phyloP scores from a whole-genome alignment of 768 basidiomycete genomes.

The Hygrophorus russula region DNA sequence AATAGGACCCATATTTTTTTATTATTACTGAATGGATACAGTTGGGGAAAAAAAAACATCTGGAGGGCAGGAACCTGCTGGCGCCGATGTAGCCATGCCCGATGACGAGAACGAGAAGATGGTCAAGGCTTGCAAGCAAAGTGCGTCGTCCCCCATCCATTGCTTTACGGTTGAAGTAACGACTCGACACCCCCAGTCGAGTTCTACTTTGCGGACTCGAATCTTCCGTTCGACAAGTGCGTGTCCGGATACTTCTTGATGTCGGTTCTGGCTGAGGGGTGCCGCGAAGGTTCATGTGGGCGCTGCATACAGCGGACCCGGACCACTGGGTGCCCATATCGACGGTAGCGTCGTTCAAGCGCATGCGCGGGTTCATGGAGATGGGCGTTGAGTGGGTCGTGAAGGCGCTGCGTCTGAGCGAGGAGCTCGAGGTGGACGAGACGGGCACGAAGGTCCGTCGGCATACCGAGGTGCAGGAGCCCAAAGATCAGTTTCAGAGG shows the following conservation, averaged over 20 bases:
- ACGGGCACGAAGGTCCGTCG: constrained; percentile 65
- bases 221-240: constrained; percentile 84
- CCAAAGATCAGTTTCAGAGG: constrained; percentile 69
- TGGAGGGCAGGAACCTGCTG: constrained; percentile 5
- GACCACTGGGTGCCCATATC: constrained; percentile 88
- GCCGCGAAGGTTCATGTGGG: constrained; percentile 84
- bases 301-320: constrained; percentile 64
- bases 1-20: no score
- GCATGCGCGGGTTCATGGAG: constrained; percentile 67
- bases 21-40: no score
- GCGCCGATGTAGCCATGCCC: constrained; percentile 12
- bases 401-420: constrained; percentile 44
- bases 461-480: constrained; percentile 62
- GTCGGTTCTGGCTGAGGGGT: background rate
- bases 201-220: constrained; percentile 96
- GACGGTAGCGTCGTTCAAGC: constrained; percentile 87
- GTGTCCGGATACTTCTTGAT: constrained; percentile 9
- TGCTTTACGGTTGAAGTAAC: background rate
- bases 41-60: no score
- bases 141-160: constrained; percentile 22
- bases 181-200: constrained; percentile 46
- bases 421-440: constrained; percentile 64
- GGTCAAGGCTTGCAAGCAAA: constrained; percentile 42
- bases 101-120: constrained; percentile 31
- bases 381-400: constrained; percentile 61